Evolutionary conservation across 495 filamentous ascomycete species (phyloP), one percentile per base, ranked within the genome.

Genomic region (Aspergillus panamensis): DNA sequence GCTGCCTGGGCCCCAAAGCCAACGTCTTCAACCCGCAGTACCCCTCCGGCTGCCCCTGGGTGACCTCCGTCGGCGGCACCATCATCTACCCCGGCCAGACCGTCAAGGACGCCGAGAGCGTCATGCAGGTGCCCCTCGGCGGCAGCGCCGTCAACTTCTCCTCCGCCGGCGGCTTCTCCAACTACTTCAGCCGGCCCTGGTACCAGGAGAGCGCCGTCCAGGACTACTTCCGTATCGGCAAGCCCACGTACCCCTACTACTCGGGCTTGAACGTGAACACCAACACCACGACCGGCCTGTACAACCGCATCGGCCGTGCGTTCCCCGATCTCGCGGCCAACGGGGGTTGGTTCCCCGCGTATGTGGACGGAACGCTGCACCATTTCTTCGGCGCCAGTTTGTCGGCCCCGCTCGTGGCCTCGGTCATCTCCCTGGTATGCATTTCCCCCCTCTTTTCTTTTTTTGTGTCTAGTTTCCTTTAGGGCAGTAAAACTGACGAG

Each of bases 111-210:
- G 73, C 48, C 69, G 80, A 61, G 69, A 80, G 58, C 69, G 72
- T 54, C 62, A 42, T 51, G 37, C 51, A 60, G 48, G 37, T 33
- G n/a, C 32, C 40, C n/a, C 44, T 60, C n/a, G 44, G 47, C n/a
- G 35, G 44, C 33, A 56, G 79, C 62, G 62, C 75, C 53, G 59
- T 67, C 30, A 62, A 80, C 54, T 77, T 82, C 69, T 69, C 71
- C 20, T 84, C 80, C 8, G 85, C 85, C 20, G 85, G 87, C 35
- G 86, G 86, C 12, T 89, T 90, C 70, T 84, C 57, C 59, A 88
- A 89, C 63, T 73, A 87, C 66, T 91, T 85, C 69, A 63, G 72
- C 17, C 67, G 77, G 9, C 85, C 87, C 0, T 48, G 57, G 8
- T 91, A 84, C 62, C 87, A 91, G 65, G 47, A 73, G 12, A 20